phyloP scores from a whole-genome alignment of 75 land plant species.

The Cryptomeria japonica region DNA sequence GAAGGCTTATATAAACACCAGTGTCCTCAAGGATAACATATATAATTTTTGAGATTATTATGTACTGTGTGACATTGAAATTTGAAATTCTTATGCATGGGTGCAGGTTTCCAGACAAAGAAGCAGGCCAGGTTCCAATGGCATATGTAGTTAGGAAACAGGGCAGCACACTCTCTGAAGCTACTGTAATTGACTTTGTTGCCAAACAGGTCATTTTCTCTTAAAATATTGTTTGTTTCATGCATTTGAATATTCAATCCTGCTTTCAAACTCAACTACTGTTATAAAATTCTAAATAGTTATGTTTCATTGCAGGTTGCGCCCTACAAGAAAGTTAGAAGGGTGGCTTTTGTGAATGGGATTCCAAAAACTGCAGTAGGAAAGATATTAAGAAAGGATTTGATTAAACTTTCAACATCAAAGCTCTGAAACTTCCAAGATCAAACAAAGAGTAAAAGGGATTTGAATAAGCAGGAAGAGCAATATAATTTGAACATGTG shows the following conservation, averaged over 20 bases:
- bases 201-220: background rate
- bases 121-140: background rate
- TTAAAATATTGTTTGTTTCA: background rate
- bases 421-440: constrained; percentile 1
- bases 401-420: constrained; percentile 30
- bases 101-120: background rate
- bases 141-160: background rate
- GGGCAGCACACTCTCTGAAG: background rate
- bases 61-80: background rate
- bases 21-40: background rate
- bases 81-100: background rate
- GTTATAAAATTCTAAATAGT: background rate
- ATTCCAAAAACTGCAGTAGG: constrained; percentile 63
- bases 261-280: background rate
- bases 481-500: no score
- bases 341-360: constrained; percentile 40
- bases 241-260: background rate
- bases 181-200: background rate
- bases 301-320: constrained; percentile 37
- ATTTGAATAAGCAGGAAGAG: no score
- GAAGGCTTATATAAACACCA: background rate
- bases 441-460: no score
- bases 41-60: background rate
- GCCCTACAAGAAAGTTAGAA: constrained; percentile 55
- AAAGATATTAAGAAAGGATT: constrained; percentile 51